A percentile compares a stretch with the other conserved stretches of the same genome.
phyloP scores from a whole-genome alignment of 1,139 yeast species.

The Pichia cactophila region DNA sequence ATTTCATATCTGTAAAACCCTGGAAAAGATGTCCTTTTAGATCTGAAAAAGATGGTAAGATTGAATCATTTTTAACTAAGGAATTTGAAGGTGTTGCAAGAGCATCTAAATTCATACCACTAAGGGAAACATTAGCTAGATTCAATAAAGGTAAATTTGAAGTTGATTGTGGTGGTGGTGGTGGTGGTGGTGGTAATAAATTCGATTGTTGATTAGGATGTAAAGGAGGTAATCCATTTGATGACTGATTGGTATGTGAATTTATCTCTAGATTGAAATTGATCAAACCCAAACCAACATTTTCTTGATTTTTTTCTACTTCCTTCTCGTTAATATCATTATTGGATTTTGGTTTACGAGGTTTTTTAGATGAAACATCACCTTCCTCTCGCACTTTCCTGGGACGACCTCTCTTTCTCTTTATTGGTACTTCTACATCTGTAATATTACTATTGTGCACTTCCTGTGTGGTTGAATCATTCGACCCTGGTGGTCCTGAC shows the following conservation, averaged over 20 bases:
- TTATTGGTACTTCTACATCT: not conserved
- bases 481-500: not conserved
- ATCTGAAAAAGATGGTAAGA: conserved; percentile 14
- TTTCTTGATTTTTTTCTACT: not conserved
- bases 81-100: not conserved
- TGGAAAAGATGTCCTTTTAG: conserved; percentile 5
- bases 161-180: not conserved
- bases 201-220: not conserved
- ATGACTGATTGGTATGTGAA: not conserved
- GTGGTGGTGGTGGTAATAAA: not conserved
- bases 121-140: conserved; percentile 11
- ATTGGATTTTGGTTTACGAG: not conserved
- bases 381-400: conserved; percentile 1
- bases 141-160: conserved; percentile 9
- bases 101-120: conserved; percentile 3
- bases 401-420: conserved; percentile 10
- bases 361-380: not conserved
- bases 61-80: not conserved
- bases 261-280: not conserved
- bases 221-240: not conserved
- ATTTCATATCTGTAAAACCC: conserved; percentile 1
- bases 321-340: not conserved
- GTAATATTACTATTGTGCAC: not conserved
- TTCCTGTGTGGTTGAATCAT: not conserved
- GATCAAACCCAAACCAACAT: not conserved